Evolutionary conservation across 768 basidiomycete genomes (phyloP), one percentile per base, ranked within the genome.

Genomic region (Infundibulicybe gibba): DNA sequence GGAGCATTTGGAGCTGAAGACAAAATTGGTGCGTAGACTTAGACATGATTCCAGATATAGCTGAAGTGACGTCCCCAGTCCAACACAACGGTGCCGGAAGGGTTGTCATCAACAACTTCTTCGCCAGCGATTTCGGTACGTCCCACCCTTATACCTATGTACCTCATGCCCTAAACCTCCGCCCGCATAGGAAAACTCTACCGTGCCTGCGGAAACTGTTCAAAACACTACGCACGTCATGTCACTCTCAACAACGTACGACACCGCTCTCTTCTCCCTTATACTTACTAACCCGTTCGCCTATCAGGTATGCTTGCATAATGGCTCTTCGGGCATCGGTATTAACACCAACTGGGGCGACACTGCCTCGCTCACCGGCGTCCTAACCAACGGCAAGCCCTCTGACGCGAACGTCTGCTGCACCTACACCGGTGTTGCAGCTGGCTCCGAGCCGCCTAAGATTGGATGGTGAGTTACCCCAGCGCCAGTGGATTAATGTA

Each of bases 331-430:
- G 30, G 60, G 50, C 43, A 56, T 61, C 5, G 61, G 61, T 16
- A 62, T 62, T 47, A 62, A 62, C 50, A 43, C 56, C 16, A 62
- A 62, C 56, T 62, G 47, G 40, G 61, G 61, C 15, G 61, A 61
- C 47, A 61, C 59, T 17, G 59, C 57, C 17, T 52, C 51, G 8
- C 49, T 62, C 6, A 51, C 55, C 17, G 52, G 51, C 33, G 41
- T 62, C 47, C 59, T 51, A 39, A 62, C 59, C 33, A 57, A 45
- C 32, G 57, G 61, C 41, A 57, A 62, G 45, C 61, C 61, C 34
- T 59, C 55, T 9, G 44, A 12, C 19, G 32, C 55, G 1, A 61
- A 59, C 31, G 59, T 61, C 19, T 62, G 61, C 49, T 62, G 61
- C 48, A 57, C 61, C 5, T 62, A 62, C 47, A 44, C 21, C 16